A percentile compares a stretch with the other conserved stretches of the same genome.
Evolutionary conservation across 2,329 filamentous ascomycete species (phyloP).

Genomic region (Teratosphaeria nubilosa): DNA sequence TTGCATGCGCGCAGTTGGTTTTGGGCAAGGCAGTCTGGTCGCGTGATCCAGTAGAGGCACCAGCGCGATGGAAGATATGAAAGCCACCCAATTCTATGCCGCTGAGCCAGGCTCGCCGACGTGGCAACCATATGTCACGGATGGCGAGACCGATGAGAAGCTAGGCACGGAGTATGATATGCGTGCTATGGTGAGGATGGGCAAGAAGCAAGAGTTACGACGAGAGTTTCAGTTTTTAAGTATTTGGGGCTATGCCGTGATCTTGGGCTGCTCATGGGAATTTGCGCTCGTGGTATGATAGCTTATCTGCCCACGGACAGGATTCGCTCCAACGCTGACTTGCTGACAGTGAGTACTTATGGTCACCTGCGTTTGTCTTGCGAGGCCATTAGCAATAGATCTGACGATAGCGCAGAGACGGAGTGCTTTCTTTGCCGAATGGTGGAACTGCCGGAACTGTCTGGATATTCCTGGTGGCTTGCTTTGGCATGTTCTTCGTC

Average conservation of each 20-base stretch:
- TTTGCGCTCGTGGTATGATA: constrained; percentile 1
- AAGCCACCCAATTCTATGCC: not conserved
- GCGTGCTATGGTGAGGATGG: constrained; percentile 6
- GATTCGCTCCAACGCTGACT: not conserved
- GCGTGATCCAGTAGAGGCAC: not conserved
- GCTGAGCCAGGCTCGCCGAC: not conserved
- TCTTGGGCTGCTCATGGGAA: constrained; percentile 5
- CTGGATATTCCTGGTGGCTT: constrained; percentile 5
- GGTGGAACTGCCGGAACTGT: constrained; percentile 8
- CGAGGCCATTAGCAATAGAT: not conserved
- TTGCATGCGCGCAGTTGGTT: not conserved
- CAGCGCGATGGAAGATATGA: not conserved
- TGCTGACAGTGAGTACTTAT: not conserved
- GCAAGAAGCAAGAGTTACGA: constrained; percentile 5
- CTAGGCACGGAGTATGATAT: constrained; percentile 1
- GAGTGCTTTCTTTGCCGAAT: constrained; percentile 4
- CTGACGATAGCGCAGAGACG: not conserved
- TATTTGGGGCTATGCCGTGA: constrained; percentile 6
- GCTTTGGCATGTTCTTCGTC: constrained; percentile 5
- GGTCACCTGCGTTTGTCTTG: not conserved
- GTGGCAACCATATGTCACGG: not conserved
- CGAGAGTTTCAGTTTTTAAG: constrained; percentile 5
- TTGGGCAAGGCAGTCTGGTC: not conserved
- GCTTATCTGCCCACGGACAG: not conserved
- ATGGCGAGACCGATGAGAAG: constrained; percentile 1